Base-by-base conservation (phyloP, 2,329 filamentous ascomycete species). In the Stachybotrys chlorohalonatus region DNA sequence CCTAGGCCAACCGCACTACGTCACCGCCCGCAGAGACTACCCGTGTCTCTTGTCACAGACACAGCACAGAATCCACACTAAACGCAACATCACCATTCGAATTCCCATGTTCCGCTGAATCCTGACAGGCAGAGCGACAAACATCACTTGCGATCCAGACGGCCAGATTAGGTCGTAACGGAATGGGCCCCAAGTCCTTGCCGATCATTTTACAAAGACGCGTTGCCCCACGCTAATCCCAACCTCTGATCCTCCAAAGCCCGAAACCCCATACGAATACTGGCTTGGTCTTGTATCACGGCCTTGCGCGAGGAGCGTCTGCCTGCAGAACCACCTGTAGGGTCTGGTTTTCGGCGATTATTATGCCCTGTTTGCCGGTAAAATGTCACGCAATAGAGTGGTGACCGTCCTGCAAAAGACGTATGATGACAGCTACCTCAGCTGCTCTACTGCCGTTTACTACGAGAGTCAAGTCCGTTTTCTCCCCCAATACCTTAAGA, bases 361-460 rank as follows among this genome's bases (percentile, higher is more conserved):
- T 58, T 64, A 68, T 68, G 64, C 56, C 57, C 49, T 57, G 55
- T 32, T 49, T 47, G 54, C 55, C 55, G 60, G 60, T 70, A 73
- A 65, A 61, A 82, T 83, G 80, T 76, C 78, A 68, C 75, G 74
- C 64, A 79, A 73, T 67, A 78, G 72, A 66, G 71, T 71, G 58
- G 79, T 85, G 67, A 84, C 87, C 71, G 84, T 85, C 58, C 84
- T 96, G 70, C 93, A 97, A 75, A 96, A 96, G 81, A 95, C 91
- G 54, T 97, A 97, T 74, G 93, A 97, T 75, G 91, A 97, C 71
- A 92, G 89, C 71, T 96, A 96, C 73, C 75, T 96, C 63, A 91
- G 87, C 67, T 96, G 92, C 73, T 96, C 92, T 13, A 97, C 92
- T 1, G 93, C 93, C 46, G 89, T 96, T 53, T 96, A 96, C 74